Conservation (phyloP, 2,329 filamentous ascomycete species). For the Diaporthe citri region DNA sequence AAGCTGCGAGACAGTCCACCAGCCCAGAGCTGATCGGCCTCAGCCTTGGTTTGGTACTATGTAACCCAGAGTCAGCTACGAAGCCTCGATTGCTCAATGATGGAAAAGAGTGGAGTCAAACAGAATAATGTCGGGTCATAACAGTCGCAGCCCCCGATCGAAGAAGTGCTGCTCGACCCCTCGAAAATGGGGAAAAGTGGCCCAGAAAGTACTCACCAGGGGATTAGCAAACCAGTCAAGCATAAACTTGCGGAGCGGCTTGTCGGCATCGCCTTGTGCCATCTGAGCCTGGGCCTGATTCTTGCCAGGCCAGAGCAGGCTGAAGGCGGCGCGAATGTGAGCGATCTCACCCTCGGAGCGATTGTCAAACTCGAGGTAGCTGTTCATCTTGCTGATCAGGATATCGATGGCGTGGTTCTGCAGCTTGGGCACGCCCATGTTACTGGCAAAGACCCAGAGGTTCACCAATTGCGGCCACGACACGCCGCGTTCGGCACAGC, state of each 20-base stretch:
- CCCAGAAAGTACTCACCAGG: neutral
- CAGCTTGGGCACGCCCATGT: neutral
- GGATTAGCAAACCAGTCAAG: neutral
- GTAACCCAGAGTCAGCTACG: neutral
- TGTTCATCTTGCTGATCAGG: neutral
- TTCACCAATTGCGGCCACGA: neutral
- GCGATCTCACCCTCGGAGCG: neutral
- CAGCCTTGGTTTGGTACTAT: neutral
- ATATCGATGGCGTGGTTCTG: neutral
- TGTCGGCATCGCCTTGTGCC: neutral
- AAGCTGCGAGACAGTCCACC: neutral
- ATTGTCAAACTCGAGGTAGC: neutral
- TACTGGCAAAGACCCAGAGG: constrained; percentile 9
- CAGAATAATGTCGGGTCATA: neutral
- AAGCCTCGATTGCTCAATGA: neutral
- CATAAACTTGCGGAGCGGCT: neutral
- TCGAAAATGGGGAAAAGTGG: rapidly evolving
- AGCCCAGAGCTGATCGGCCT: neutral
- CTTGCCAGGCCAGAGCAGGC: neutral
- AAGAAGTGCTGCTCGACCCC: rapidly evolving
- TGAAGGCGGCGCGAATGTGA: neutral
- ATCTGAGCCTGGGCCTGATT: neutral
- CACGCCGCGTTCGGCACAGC: neutral
- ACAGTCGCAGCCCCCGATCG: neutral
- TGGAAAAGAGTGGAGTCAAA: neutral